Conservation (phyloP, 306 rosid genomes). For the Potentilla sterilis region DNA sequence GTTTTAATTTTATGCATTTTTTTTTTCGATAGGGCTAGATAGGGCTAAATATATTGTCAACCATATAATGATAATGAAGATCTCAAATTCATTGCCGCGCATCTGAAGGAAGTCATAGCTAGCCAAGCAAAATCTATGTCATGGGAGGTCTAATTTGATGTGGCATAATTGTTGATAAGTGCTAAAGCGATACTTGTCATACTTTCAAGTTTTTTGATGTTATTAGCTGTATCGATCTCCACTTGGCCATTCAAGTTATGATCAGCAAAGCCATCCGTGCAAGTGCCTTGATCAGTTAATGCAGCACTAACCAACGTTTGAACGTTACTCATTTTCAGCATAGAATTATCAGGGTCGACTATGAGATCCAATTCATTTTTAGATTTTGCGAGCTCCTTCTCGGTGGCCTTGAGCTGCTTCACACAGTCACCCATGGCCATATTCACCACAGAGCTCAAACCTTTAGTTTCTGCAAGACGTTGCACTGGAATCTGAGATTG, state of each 20-base stretch:
- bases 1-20: too few relatives aligned
- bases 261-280: constrained; percentile 24
- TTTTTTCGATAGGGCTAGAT: too few relatives aligned
- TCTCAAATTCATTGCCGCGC: neutral
- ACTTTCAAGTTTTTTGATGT: constrained; percentile 16
- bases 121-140: neutral
- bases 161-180: constrained; percentile 20
- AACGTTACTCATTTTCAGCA: neutral
- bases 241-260: neutral
- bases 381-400: constrained; percentile 8
- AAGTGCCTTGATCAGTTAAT: constrained; percentile 26
- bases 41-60: too few relatives aligned
- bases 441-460: neutral
- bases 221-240: constrained; percentile 2
- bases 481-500: neutral
- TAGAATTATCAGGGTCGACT: neutral
- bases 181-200: constrained; percentile 28
- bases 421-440: constrained; percentile 16
- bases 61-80: neutral
- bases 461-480: neutral
- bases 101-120: too few relatives aligned
- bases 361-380: neutral
- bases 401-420: constrained; percentile 15
- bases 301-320: constrained; percentile 4
- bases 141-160: neutral